Evolutionary conservation across 225 moss, liverwort and hornwort genomes (phyloP).

Genomic region (Physcomitrellopsis africana): DNA sequence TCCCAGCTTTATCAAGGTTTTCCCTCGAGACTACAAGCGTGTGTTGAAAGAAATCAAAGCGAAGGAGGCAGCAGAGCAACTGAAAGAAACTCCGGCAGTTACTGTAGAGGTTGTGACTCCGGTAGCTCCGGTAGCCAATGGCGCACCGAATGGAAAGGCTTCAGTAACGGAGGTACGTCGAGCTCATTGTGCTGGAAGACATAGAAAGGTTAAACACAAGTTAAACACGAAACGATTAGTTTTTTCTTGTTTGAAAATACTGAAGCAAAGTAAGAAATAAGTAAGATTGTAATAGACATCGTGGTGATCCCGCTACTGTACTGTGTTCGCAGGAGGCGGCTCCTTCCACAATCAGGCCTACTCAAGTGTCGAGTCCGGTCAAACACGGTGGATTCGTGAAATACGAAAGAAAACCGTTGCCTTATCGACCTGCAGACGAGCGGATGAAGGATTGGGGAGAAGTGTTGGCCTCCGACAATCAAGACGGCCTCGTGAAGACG

Average conservation of each 20-base stretch:
- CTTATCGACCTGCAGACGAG: slow-evolving; percentile 50
- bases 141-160: slow-evolving; percentile 2
- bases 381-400: slow-evolving; percentile 65
- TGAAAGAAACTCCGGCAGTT: slow-evolving; percentile 41
- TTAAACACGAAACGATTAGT: too few relatives aligned
- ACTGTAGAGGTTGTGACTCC: slow-evolving; percentile 8
- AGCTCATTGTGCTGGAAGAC: not conserved
- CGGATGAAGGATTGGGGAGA: slow-evolving; percentile 62
- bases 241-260: too few relatives aligned
- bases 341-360: slow-evolving; percentile 36
- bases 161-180: slow-evolving; percentile 25
- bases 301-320: too few relatives aligned
- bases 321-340: not conserved
- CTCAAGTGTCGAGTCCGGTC: slow-evolving; percentile 46
- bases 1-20: slow-evolving; percentile 62
- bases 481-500: slow-evolving; percentile 55
- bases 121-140: not conserved
- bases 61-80: slow-evolving; percentile 32
- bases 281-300: too few relatives aligned
- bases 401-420: slow-evolving; percentile 60
- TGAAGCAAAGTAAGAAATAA: too few relatives aligned
- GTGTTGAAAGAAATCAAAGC: slow-evolving; percentile 50
- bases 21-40: slow-evolving; percentile 69
- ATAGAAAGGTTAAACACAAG: not conserved
- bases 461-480: slow-evolving; percentile 38